Base-by-base conservation (phyloP, 106 monocot species). In the Allium fistulosum region DNA sequence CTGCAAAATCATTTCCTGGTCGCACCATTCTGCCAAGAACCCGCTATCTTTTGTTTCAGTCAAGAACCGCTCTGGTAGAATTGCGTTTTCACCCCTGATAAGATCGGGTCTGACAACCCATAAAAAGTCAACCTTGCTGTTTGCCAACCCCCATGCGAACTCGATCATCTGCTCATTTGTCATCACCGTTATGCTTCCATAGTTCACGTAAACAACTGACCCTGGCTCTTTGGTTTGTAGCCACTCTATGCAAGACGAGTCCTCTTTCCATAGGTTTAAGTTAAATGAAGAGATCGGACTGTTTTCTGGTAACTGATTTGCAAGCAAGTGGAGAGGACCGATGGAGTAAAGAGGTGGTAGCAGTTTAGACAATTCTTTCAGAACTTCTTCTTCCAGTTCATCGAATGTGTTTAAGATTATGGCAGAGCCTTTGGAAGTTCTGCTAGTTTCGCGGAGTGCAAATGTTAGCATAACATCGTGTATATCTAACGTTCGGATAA, bases 41-140 rank as follows among this genome's bases (percentile, higher is more conserved):
- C 80, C 71, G 18, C 85, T 62, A 10, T 56, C 80, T 14, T 17
- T 55, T 8, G 71, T 72, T 58, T 64, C 57, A 51, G 57, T 51
- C 14, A 63, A 2, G 66, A 80, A 85, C 48, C 65, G 71, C 3
- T 50, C 62, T 0, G 80, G 66, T 10, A 78, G 46, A 12, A 65
- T 48, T 4, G 57, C 37, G 1, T 59, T 16, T 2, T 71, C 80
- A 13, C 74, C 81, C 11, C 27, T 59, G 26, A 86, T 73, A 2
- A 79, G 71, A 48, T 86, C 82, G 9, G 86, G 79, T n/a, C 86
- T 53, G 7, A 82, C 55, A 51, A 80, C 71, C 80, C 75, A 75
- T 2, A 75, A 37, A 49, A 80, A 80, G 22, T 66, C 17, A 9
- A 17, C 13, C 2, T 59, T 53, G 59, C 61, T 71, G 16, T 75